Percentiles rank a stretch among this genome's conserved stretches.
phyloP scores from a whole-genome alignment of 257 asterid genomes.

The Solanum tarapatanum region DNA sequence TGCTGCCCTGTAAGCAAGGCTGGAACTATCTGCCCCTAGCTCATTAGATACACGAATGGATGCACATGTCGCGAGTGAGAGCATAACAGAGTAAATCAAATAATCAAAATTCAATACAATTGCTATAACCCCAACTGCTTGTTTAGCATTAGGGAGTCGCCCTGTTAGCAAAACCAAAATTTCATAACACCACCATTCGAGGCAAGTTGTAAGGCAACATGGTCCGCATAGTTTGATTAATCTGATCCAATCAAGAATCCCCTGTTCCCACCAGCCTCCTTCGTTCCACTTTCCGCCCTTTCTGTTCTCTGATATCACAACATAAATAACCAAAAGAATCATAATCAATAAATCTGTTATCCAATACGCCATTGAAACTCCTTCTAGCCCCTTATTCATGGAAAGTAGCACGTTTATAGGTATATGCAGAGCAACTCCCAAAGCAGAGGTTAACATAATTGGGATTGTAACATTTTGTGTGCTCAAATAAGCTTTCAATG shows the following conservation, averaged over 20 bases:
- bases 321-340: conserved; percentile 26
- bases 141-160: conserved; percentile 40
- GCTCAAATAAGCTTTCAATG: conserved; percentile 61
- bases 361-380: conserved; percentile 82
- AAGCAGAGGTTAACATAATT: conserved; percentile 56
- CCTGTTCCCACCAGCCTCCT: conserved; percentile 78
- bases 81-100: conserved; percentile 60
- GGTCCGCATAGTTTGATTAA: conserved; percentile 49
- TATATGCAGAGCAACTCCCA: conserved; percentile 48
- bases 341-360: conserved; percentile 38
- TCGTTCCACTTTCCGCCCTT: conserved; percentile 37
- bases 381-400: conserved; percentile 43
- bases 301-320: conserved; percentile 24
- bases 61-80: conserved; percentile 57
- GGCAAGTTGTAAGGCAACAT: conserved; percentile 79
- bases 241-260: conserved; percentile 34
- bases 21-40: conserved; percentile 45
- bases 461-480: conserved; percentile 55
- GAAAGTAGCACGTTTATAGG: conserved; percentile 48
- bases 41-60: conserved; percentile 75
- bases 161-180: conserved; percentile 60
- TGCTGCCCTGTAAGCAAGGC: conserved; percentile 31
- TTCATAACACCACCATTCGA: conserved; percentile 97
- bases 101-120: conserved; percentile 74
- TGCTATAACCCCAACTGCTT: conserved; percentile 49